Evolutionary conservation across 2,329 filamentous ascomycete genomes (phyloP), one percentile per base, ranked within the genome.

Genomic region (Emericellopsis cladophorae): DNA sequence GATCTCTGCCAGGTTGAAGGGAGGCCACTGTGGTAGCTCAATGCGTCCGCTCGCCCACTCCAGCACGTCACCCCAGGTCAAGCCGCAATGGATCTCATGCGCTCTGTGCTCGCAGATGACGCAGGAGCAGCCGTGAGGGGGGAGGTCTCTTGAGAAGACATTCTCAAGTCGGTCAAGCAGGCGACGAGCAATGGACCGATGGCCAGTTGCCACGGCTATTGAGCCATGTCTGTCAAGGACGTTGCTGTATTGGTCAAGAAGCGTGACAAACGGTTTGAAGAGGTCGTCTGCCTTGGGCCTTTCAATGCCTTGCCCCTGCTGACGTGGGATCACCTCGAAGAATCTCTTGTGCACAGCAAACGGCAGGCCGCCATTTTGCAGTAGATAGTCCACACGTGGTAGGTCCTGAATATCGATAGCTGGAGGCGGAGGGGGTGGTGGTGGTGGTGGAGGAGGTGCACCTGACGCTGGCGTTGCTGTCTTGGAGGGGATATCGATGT

Each of bases 41-140:
- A 86, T 77, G 41, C 90, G 79, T 15, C 90, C 90, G 47, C 87
- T 92, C 11, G 95, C 88, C 55, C 89, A 80, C 60, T 98, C 92
- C 21, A 98, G 64, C 11, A 96, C 88, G 56, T 96, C 90, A 9
- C 92, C 90, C 90, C 90, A 98, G 46, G 86, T 92, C 24, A 95
- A 70, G 2, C 88, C 89, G 42, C 70, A 73, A 46, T 79, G 75
- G 14, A 81, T 74, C 31, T 79, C 72, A 31, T 74, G 64, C 4
- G 64, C 64, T 11, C 42, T 31, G 9, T 36, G 21, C 37, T 81
- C 76, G 54, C 90, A 96, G 69, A 95, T 85, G 42, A 92, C 68
- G 58, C 90, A 96, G 35, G 70, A 66, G 57, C 90, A 96, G n/a
- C 81, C 79, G 52, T 95, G 80, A 0, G 79, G 79, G 0, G 89